phyloP scores from a whole-genome alignment of 805 yeast species.

The Sugiyamaella mastotermitis region DNA sequence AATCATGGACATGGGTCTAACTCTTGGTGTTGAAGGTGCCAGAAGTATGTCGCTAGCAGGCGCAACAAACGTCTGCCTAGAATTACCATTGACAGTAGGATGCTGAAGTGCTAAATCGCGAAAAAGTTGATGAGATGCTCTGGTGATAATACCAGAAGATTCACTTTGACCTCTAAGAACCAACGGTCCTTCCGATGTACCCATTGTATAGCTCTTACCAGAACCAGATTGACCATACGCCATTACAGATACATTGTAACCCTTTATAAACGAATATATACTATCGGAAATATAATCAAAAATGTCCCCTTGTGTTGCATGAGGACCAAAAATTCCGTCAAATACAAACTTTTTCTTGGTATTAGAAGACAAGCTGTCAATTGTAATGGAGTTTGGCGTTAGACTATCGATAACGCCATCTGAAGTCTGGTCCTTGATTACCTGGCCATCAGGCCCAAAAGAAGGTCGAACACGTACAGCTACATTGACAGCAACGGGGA shows the following conservation, averaged over 20 bases:
- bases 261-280: slow-evolving; percentile 15
- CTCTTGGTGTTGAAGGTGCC: background rate
- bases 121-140: slow-evolving; percentile 20
- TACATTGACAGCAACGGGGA: slow-evolving; percentile 11
- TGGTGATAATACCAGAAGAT: slow-evolving; percentile 53
- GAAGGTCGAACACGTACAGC: slow-evolving; percentile 11
- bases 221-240: slow-evolving; percentile 34
- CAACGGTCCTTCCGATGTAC: slow-evolving; percentile 17
- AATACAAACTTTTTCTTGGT: slow-evolving; percentile 15
- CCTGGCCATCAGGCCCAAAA: background rate
- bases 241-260: slow-evolving; percentile 23
- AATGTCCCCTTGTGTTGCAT: slow-evolving; percentile 18
- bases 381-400: background rate
- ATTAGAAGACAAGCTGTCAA: slow-evolving; percentile 1
- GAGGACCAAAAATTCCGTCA: slow-evolving; percentile 18
- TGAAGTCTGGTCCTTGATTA: background rate
- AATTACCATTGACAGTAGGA: background rate
- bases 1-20: too few relatives aligned
- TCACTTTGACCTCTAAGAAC: too few relatives aligned
- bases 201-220: slow-evolving; percentile 40
- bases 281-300: slow-evolving; percentile 13
- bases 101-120: slow-evolving; percentile 2
- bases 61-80: background rate
- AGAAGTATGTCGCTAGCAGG: background rate
- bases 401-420: background rate